A percentile compares a stretch with the other conserved stretches of the same genome.
Evolutionary conservation across 2,329 filamentous ascomycete genomes (phyloP).

Genomic region (Monilinia fructicola): DNA sequence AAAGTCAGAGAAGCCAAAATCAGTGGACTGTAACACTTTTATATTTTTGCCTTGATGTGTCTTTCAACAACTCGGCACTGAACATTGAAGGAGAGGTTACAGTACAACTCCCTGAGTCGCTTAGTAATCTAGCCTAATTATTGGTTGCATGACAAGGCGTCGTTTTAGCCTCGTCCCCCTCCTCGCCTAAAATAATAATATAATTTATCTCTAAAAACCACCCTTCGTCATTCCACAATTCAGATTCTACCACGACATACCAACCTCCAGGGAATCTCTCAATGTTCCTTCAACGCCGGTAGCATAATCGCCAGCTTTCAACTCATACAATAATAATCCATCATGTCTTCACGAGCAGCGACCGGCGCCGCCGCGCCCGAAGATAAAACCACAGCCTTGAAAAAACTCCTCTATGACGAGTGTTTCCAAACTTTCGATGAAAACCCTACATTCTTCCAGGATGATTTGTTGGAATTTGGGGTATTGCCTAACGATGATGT

Average conservation of each 20-base stretch:
- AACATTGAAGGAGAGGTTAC: neutral
- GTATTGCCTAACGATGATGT: slow-evolving; percentile 59
- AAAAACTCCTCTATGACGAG: slow-evolving; percentile 36
- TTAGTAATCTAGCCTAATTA: slow-evolving; percentile 6
- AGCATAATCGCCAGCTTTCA: slow-evolving; percentile 27
- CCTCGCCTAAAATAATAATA: slow-evolving; percentile 24
- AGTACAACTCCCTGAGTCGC: neutral
- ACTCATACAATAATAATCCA: neutral
- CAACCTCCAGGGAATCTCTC: slow-evolving; percentile 18
- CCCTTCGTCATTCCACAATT: neutral
- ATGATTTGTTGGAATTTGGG: slow-evolving; percentile 56
- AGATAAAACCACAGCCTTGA: slow-evolving; percentile 33
- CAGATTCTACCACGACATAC: neutral
- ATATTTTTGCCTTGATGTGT: neutral
- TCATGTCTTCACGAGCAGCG: slow-evolving; percentile 18
- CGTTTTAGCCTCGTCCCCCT: slow-evolving; percentile 19
- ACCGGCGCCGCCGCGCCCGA: slow-evolving; percentile 4
- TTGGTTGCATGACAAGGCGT: slow-evolving; percentile 16
- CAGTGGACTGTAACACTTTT: neutral
- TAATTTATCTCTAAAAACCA: slow-evolving; percentile 19
- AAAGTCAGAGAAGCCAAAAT: too few relatives aligned
- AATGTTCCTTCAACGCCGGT: slow-evolving; percentile 32
- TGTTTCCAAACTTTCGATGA: slow-evolving; percentile 32
- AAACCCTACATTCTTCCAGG: slow-evolving; percentile 53
- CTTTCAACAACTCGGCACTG: neutral